These are phyloP conservation scores for Hypomontagnella monticulosa DNA, from an alignment of 495 filamentous ascomycete genomes.

Conservation along the genomic window DNA sequence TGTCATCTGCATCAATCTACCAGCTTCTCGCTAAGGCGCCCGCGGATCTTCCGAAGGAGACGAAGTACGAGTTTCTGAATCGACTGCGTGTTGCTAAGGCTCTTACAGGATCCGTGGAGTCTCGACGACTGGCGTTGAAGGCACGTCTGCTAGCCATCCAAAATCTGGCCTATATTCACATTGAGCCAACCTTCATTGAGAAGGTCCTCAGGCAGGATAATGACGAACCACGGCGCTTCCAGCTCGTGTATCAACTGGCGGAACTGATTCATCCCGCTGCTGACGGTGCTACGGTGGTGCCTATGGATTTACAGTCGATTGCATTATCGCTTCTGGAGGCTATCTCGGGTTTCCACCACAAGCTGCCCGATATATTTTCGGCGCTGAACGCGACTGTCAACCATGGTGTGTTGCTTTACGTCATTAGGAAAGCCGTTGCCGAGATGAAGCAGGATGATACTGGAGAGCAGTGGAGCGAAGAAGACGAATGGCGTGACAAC, in stretches of 20 bases:
- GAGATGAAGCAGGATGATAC: constrained; percentile 72
- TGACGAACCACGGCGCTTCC: constrained; percentile 89
- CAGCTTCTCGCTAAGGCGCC: constrained; percentile 72
- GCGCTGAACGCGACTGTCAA: constrained; percentile 93
- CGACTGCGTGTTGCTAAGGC: constrained; percentile 83
- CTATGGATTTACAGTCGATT: constrained; percentile 81
- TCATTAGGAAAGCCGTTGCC: constrained; percentile 87
- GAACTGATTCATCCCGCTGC: constrained; percentile 84
- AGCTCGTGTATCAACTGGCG: constrained; percentile 89
- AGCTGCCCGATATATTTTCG: constrained; percentile 80
- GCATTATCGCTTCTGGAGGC: constrained; percentile 84
- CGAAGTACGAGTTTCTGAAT: constrained; percentile 86
- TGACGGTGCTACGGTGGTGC: constrained; percentile 71
- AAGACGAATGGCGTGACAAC: constrained; percentile 89
- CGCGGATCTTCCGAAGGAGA: constrained; percentile 72
- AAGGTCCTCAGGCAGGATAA: constrained; percentile 87
- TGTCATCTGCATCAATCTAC: constrained; percentile 70
- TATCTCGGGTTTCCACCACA: constrained; percentile 78
- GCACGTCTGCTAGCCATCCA: constrained; percentile 87
- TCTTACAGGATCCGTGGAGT: constrained; percentile 68
- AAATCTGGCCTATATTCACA: constrained; percentile 89
- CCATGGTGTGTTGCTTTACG: constrained; percentile 94
- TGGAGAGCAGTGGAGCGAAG: constrained; percentile 64
- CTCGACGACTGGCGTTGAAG: constrained; percentile 78
- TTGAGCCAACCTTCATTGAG: constrained; percentile 79